Evolutionary conservation across 2,329 filamentous ascomycete genomes (phyloP).

Genomic region (Hymenoscyphus occultus): DNA sequence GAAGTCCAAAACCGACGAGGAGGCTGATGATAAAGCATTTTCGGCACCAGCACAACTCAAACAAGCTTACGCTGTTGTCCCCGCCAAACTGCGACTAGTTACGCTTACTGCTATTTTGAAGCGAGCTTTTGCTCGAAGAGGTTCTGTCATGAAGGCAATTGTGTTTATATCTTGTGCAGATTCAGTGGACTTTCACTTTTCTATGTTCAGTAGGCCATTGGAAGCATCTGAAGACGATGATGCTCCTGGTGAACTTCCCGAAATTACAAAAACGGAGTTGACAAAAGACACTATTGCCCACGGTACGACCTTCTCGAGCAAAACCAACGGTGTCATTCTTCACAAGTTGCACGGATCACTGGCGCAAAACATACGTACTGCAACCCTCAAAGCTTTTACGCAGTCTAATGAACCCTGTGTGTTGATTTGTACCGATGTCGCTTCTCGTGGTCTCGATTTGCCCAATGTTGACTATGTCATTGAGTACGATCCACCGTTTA

Average conservation of each 20-base stretch:
- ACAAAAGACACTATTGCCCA: slow-evolving; percentile 62
- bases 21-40: slow-evolving; percentile 54
- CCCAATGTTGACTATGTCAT: slow-evolving; percentile 93
- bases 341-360: slow-evolving; percentile 92
- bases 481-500: slow-evolving; percentile 95
- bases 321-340: slow-evolving; percentile 73
- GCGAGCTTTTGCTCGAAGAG: slow-evolving; percentile 81
- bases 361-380: slow-evolving; percentile 80
- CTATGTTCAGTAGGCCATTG: slow-evolving; percentile 57
- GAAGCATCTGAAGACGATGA: slow-evolving; percentile 35
- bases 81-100: slow-evolving; percentile 86
- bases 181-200: slow-evolving; percentile 94
- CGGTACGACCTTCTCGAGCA: slow-evolving; percentile 69
- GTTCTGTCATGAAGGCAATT: slow-evolving; percentile 93
- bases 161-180: slow-evolving; percentile 97
- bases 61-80: slow-evolving; percentile 83
- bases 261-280: slow-evolving; percentile 34
- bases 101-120: slow-evolving; percentile 82
- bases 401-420: slow-evolving; percentile 72
- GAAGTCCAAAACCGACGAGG: slow-evolving; percentile 45
- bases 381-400: slow-evolving; percentile 78
- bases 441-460: slow-evolving; percentile 90
- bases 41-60: slow-evolving; percentile 89
- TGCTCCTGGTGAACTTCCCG: slow-evolving; percentile 34
- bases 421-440: slow-evolving; percentile 91